phyloP scores from a whole-genome alignment of 2,329 filamentous ascomycete genomes.

The Talaromyces sp. region DNA sequence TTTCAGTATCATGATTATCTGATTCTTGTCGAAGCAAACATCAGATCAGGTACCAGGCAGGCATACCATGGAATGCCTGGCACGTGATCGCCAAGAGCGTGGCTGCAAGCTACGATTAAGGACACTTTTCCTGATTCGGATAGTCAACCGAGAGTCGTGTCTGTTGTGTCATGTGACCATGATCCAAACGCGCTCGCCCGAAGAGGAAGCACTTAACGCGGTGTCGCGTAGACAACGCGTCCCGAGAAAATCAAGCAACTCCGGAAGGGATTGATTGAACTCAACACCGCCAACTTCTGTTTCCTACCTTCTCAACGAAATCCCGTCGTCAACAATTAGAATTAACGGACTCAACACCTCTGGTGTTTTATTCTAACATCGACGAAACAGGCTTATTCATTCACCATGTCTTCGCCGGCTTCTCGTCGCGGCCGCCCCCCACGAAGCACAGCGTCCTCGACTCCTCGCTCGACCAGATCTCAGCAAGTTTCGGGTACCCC shows the following conservation, averaged over 20 bases:
- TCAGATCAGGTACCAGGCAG: neutral
- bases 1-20: neutral
- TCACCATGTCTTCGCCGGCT: slow-evolving; percentile 43
- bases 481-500: slow-evolving; percentile 36
- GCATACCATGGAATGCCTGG: neutral
- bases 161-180: neutral
- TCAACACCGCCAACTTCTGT: neutral
- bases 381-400: neutral
- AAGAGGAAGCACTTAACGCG: slow-evolving; percentile 27
- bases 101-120: neutral
- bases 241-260: slow-evolving; percentile 6
- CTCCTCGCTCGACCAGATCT: slow-evolving; percentile 34
- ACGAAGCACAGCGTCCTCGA: slow-evolving; percentile 39
- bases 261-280: neutral
- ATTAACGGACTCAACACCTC: neutral
- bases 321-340: neutral
- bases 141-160: neutral
- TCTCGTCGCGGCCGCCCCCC: slow-evolving; percentile 39
- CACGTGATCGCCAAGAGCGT: neutral
- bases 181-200: slow-evolving; percentile 8
- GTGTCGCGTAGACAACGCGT: slow-evolving; percentile 21
- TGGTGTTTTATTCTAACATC: neutral
- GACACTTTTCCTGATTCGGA: neutral
- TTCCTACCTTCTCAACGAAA: neutral
- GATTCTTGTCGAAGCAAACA: neutral